phyloP scores from a whole-genome alignment of 441 rosid genomes.

The Erysimum pusillum region DNA sequence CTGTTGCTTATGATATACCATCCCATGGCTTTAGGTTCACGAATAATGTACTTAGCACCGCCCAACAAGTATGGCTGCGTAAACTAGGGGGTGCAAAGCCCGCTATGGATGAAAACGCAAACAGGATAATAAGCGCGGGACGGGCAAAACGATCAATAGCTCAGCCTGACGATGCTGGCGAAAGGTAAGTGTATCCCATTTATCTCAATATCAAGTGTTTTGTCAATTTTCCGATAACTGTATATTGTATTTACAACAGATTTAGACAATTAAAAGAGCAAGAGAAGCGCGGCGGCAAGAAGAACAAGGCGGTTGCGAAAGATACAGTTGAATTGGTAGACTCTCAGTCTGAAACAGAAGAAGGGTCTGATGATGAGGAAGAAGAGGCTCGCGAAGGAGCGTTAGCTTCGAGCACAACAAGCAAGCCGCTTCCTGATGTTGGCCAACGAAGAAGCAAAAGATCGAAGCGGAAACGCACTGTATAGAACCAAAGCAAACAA shows the following conservation, averaged over 20 bases:
- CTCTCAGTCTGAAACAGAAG: constrained; percentile 66
- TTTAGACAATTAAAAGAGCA: constrained; percentile 75
- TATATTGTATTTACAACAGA: constrained; percentile 53
- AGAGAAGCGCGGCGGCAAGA: constrained; percentile 63
- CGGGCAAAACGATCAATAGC: constrained; percentile 83
- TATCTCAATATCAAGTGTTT: not conserved
- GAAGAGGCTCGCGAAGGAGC: constrained; percentile 74
- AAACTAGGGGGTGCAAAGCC: constrained; percentile 95
- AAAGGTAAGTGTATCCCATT: constrained; percentile 58
- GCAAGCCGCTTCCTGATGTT: constrained; percentile 66
- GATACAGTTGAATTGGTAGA: constrained; percentile 58
- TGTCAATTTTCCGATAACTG: not conserved
- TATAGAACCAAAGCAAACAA: constrained; percentile 47
- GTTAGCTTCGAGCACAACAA: constrained; percentile 61
- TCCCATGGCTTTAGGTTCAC: constrained; percentile 69
- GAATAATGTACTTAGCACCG: constrained; percentile 92
- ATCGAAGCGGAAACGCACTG: constrained; percentile 85
- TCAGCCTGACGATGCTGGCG: constrained; percentile 73
- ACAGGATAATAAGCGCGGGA: constrained; percentile 88
- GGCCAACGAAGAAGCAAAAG: constrained; percentile 88
- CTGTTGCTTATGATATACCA: constrained; percentile 18
- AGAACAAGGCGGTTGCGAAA: constrained; percentile 63
- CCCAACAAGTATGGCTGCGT: constrained; percentile 95
- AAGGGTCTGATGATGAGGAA: constrained; percentile 65
- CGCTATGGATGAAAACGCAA: constrained; percentile 75